Evolutionary conservation across 371 early-diverging fungal species (phyloP).

Genomic region (Catenaria anguillulae): DNA sequence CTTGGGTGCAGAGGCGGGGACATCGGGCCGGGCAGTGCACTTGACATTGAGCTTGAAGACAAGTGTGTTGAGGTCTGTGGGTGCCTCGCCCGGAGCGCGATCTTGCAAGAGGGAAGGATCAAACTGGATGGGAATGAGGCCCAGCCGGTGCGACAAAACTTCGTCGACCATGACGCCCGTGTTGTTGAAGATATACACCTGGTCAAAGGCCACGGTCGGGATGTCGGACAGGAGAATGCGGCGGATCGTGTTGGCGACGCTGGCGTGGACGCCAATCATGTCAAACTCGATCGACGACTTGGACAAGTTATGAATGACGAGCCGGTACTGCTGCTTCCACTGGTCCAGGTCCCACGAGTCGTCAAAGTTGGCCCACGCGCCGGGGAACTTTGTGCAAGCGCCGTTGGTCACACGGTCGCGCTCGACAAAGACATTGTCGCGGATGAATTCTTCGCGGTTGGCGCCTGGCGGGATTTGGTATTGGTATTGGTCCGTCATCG

Average conservation of each 20-base stretch:
- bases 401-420: constrained; percentile 8
- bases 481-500: not conserved
- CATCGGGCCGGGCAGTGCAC: constrained; percentile 49
- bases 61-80: constrained; percentile 85
- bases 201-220: constrained; percentile 96
- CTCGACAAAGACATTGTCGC: constrained; percentile 2
- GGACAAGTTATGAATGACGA: constrained; percentile 21
- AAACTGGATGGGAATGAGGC: constrained; percentile 87
- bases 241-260: constrained; percentile 92
- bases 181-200: constrained; percentile 88
- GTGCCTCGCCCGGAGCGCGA: constrained; percentile 45
- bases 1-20: constrained; percentile 49
- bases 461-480: not conserved
- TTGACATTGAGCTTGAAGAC: constrained; percentile 70
- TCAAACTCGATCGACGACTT: constrained; percentile 68
- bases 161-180: constrained; percentile 94
- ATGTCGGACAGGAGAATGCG: constrained; percentile 92
- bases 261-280: constrained; percentile 81
- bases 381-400: constrained; percentile 22
- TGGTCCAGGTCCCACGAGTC: constrained; percentile 22
- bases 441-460: constrained; percentile 1
- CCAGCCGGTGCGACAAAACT: constrained; percentile 92
- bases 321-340: constrained; percentile 26
- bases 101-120: constrained; percentile 67
- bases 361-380: constrained; percentile 17